Evolutionary conservation across 139 green algal species (phyloP).

Genomic region (Volvox africanus): DNA sequence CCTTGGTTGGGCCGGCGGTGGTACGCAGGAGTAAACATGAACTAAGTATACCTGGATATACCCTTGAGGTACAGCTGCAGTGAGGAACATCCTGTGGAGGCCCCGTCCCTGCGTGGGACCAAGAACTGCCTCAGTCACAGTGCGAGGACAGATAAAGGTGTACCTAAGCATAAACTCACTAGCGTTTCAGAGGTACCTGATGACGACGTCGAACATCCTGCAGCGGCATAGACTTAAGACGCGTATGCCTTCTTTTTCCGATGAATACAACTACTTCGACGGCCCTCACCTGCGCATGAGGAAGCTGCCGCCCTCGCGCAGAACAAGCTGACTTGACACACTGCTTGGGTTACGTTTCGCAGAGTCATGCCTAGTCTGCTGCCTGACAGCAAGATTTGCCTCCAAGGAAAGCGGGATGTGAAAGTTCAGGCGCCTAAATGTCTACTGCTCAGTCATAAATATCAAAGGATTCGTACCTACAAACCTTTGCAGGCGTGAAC

Average conservation of each 20-base stretch:
- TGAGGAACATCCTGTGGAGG: slow-evolving; percentile 22
- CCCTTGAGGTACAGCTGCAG: slow-evolving; percentile 27
- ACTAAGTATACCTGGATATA: slow-evolving; percentile 23
- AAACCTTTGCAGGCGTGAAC: no score
- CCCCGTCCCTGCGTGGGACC: background rate
- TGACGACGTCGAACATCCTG: slow-evolving; percentile 22
- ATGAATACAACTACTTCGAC: no score
- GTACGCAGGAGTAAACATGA: background rate
- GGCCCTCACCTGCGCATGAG: background rate
- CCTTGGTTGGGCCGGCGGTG: background rate
- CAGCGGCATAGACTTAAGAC: background rate
- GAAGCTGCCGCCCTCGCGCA: background rate
- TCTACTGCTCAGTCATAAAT: no score
- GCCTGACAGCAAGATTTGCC: no score
- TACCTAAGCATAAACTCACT: background rate
- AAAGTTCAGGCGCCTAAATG: no score
- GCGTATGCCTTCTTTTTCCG: no score
- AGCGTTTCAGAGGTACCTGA: background rate
- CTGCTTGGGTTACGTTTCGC: background rate
- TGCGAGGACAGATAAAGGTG: background rate
- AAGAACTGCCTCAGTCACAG: background rate
- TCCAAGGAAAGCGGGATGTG: no score
- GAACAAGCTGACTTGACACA: background rate
- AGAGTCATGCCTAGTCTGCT: slow-evolving; percentile 20
- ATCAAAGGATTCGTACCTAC: no score